phyloP scores from a whole-genome alignment of 805 yeast genomes.

The Kuraishia capsulata region DNA sequence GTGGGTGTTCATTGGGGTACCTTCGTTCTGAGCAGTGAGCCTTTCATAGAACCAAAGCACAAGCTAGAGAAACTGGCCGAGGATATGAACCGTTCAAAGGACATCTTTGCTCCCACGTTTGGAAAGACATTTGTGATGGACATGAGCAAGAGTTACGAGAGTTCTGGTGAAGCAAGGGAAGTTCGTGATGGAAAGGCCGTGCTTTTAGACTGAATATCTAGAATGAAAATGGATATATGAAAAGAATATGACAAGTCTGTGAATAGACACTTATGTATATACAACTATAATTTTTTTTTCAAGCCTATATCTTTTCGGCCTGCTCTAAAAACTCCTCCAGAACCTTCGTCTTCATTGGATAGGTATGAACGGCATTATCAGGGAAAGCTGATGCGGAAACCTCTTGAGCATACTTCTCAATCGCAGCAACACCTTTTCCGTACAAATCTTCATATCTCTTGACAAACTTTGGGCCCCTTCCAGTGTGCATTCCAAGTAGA shows the following conservation, averaged over 20 bases:
- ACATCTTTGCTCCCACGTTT: slow-evolving; percentile 58
- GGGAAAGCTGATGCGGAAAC: slow-evolving; percentile 57
- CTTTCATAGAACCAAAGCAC: slow-evolving; percentile 74
- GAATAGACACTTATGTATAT: slow-evolving; percentile 1
- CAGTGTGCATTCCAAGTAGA: slow-evolving; percentile 64
- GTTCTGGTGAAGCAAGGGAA: slow-evolving; percentile 10
- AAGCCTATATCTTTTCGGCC: slow-evolving; percentile 9
- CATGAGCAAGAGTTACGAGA: slow-evolving; percentile 14
- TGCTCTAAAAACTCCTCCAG: slow-evolving; percentile 30
- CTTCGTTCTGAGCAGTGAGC: slow-evolving; percentile 80
- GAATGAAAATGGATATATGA: no score
- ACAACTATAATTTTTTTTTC: no score
- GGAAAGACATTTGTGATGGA: slow-evolving; percentile 62
- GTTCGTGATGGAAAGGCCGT: slow-evolving; percentile 1
- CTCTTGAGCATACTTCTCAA: slow-evolving; percentile 48
- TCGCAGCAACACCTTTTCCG: slow-evolving; percentile 37
- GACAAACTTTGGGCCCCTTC: slow-evolving; percentile 61
- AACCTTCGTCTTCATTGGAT: slow-evolving; percentile 59
- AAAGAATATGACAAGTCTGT: not conserved
- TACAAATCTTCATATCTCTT: slow-evolving; percentile 53
- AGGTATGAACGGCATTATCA: slow-evolving; percentile 47
- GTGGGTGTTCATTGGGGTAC: slow-evolving; percentile 98
- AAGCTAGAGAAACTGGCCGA: slow-evolving; percentile 43
- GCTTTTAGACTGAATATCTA: not conserved
- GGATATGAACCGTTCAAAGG: slow-evolving; percentile 22